phyloP scores from a whole-genome alignment of 768 basidiomycete species.

The Amyloporia xantha region DNA sequence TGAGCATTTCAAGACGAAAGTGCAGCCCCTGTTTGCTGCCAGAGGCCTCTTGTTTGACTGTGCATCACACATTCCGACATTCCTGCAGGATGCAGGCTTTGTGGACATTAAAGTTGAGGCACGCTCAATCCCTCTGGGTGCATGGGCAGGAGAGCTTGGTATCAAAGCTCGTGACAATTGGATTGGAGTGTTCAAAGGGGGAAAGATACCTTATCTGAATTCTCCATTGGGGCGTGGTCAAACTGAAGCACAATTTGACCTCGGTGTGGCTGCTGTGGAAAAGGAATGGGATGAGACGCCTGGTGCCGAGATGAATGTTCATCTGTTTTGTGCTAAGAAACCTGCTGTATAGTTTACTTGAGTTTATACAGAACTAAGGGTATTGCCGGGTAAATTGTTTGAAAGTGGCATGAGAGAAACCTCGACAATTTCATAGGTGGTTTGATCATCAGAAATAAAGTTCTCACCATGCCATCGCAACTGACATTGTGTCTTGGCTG shows the following conservation, averaged over 20 bases:
- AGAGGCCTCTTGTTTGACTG: slow-evolving; percentile 6
- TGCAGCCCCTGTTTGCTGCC: background rate
- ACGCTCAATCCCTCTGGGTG: slow-evolving; percentile 16
- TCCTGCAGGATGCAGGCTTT: slow-evolving; percentile 25
- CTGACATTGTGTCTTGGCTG: too few relatives aligned
- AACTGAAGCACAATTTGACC: slow-evolving; percentile 17
- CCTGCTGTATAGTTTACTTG: too few relatives aligned
- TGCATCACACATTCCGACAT: slow-evolving; percentile 1
- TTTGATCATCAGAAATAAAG: too few relatives aligned
- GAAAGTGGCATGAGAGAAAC: too few relatives aligned
- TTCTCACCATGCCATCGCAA: too few relatives aligned
- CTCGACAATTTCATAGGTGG: too few relatives aligned
- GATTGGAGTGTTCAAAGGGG: slow-evolving; percentile 18
- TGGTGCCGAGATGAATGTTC: slow-evolving; percentile 7
- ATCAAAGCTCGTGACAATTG: slow-evolving; percentile 12
- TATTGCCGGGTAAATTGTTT: too few relatives aligned
- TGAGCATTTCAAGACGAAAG: background rate
- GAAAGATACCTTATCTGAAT: slow-evolving; percentile 19
- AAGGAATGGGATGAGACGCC: slow-evolving; percentile 22
- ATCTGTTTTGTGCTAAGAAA: slow-evolving; percentile 7
- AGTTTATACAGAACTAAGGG: too few relatives aligned
- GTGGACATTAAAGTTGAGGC: slow-evolving; percentile 18
- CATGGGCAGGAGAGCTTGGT: slow-evolving; percentile 21
- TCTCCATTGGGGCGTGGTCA: slow-evolving; percentile 11
- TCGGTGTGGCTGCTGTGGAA: slow-evolving; percentile 9